These are phyloP conservation scores for Starmerella cellae DNA, from an alignment of 805 yeast species.

Conservation along the genomic window DNA sequence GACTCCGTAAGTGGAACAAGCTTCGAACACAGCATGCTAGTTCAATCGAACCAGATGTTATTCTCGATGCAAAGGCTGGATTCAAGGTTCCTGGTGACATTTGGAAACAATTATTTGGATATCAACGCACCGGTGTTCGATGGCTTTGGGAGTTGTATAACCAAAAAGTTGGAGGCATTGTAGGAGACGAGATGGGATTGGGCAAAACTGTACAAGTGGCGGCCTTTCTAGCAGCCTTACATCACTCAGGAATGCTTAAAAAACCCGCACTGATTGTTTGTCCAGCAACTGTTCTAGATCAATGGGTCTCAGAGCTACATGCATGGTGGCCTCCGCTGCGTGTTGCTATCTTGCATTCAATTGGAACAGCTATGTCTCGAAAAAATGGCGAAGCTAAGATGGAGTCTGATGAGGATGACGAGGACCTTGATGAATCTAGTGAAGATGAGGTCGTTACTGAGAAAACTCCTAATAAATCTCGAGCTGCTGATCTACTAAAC, in stretches of 20 bases:
- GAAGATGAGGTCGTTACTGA: constrained; percentile 12
- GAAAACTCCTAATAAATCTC: constrained; percentile 24
- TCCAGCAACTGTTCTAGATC: constrained; percentile 91
- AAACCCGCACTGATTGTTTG: constrained; percentile 81
- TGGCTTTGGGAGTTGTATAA: constrained; percentile 92
- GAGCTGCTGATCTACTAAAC: constrained; percentile 39
- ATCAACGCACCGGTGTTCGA: constrained; percentile 92
- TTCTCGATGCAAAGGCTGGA: constrained; percentile 40
- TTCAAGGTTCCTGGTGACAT: constrained; percentile 83
- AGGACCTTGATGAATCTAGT: constrained; percentile 39
- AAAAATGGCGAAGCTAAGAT: constrained; percentile 7
- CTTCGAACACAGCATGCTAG: constrained; percentile 29
- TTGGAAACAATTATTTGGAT: constrained; percentile 73
- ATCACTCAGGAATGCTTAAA: constrained; percentile 58
- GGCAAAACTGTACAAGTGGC: constrained; percentile 93
- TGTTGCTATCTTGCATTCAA: constrained; percentile 75
- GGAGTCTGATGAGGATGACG: constrained; percentile 27
- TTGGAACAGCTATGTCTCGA: constrained; percentile 73
- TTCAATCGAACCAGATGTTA: constrained; percentile 12
- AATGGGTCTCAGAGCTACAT: constrained; percentile 95
- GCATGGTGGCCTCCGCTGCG: constrained; percentile 97
- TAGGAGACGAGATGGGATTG: constrained; percentile 97
- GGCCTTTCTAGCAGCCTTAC: constrained; percentile 80
- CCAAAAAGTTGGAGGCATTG: constrained; percentile 85
- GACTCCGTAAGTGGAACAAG: constrained; percentile 33